Conservation (phyloP, 2,329 filamentous ascomycete genomes). For the Aspergillus neotritici region DNA sequence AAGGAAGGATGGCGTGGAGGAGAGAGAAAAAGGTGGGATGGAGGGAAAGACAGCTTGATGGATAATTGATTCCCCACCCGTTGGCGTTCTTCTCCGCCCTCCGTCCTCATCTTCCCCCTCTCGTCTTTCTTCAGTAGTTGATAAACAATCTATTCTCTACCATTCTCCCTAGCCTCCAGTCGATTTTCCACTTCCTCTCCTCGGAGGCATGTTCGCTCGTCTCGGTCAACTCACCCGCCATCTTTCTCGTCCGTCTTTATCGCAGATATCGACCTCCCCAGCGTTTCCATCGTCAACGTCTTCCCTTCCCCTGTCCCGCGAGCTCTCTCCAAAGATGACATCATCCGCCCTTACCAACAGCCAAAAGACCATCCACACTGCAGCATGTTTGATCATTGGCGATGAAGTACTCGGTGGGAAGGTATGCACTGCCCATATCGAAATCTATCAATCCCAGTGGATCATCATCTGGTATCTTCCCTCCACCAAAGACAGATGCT, state of each 20-base stretch:
- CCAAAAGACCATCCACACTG: constrained; percentile 70
- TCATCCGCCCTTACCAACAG: constrained; percentile 34
- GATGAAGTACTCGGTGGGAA: constrained; percentile 95
- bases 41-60: constrained; percentile 1
- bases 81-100: constrained; percentile 3
- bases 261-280: constrained; percentile 48
- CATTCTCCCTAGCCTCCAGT: constrained; percentile 4
- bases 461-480: too few relatives aligned
- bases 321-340: constrained; percentile 35
- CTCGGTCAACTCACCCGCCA: constrained; percentile 69
- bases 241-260: constrained; percentile 58
- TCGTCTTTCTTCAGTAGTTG: not conserved
- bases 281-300: constrained; percentile 28
- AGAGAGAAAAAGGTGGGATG: constrained; percentile 6
- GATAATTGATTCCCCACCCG: constrained; percentile 11
- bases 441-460: not conserved
- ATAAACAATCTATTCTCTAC: not conserved
- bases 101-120: constrained; percentile 9
- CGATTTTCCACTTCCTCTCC: constrained; percentile 10
- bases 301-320: constrained; percentile 10
- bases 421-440: constrained; percentile 49
- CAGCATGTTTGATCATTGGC: constrained; percentile 91
- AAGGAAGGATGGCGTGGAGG: too few relatives aligned
- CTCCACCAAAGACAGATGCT: too few relatives aligned
- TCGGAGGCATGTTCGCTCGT: constrained; percentile 63